phyloP scores from a whole-genome alignment of 2,329 filamentous ascomycete species.

The Sporothrix curviconia region DNA sequence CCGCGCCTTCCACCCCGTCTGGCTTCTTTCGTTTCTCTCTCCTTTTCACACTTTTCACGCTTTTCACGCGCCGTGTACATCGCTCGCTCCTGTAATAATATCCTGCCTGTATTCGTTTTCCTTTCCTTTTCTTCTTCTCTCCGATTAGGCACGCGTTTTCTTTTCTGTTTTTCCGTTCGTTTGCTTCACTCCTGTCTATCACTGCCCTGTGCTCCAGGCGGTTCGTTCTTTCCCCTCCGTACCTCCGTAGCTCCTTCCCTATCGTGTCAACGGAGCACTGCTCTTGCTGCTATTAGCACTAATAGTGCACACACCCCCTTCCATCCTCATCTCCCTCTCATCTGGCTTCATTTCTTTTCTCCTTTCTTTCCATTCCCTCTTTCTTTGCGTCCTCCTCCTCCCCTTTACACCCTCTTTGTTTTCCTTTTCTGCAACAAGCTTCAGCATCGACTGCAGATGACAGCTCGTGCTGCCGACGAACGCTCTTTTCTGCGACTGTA shows the following conservation, averaged over 20 bases:
- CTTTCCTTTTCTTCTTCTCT: not conserved
- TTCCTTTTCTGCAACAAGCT: conserved; percentile 2
- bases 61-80: not conserved
- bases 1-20: not conserved
- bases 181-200: not conserved
- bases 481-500: not conserved
- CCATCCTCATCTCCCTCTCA: conserved; percentile 1
- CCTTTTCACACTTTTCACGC: too few species aligned
- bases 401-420: not conserved
- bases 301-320: not conserved
- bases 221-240: not conserved
- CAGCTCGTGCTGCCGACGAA: conserved; percentile 7
- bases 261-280: not conserved
- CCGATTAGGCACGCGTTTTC: too few species aligned
- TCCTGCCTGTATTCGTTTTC: not conserved
- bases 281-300: not conserved
- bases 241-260: not conserved
- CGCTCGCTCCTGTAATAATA: not conserved
- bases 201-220: not conserved
- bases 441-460: not conserved
- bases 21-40: not conserved
- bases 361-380: not conserved
- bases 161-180: not conserved
- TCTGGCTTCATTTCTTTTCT: conserved; percentile 8
- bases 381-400: too few species aligned